Evolutionary conservation across 352 stramenopile species (phyloP), one percentile per base, ranked within the genome.

Genomic region (Blastocystis sp.): DNA sequence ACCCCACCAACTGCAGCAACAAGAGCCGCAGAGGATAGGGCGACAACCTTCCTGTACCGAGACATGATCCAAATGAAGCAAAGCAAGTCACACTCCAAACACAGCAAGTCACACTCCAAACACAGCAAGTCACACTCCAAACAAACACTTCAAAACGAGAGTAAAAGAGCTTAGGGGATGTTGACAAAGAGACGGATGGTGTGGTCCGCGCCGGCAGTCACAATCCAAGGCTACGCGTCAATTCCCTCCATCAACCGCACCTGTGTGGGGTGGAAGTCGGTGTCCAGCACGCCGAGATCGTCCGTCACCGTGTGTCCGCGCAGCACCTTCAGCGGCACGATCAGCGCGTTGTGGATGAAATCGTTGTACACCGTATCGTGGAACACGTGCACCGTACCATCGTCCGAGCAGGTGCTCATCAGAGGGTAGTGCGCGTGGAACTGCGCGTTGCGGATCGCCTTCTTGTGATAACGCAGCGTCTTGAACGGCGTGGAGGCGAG

Each of bases 291-390:
- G 42, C 97, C 97, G 6, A 98, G 91, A 0, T 96, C 94, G 17
- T 90, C 87, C 1, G 92, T 95, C 14, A 97, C 95, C 89, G 95
- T 92, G 91, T 98, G 95, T 45, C 94, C 95, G 48, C 95, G 92
- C 24, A 99, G 91, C 76, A 99, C 98, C 92, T 99, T 99, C 60
- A 99, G 94, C 42, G 97, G 97, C 69, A 99, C 96, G 78, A 99
- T 96, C 57, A 99, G 91, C 78, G 97, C 96, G 91, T 99, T 98
- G 82, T 98, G 95, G 92, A 98, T 98, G 90, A 99, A 90, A 92
- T 99, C 97, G 68, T 91, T 97, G 92, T 98, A 99, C 24, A 99
- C 96, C 93, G 97, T 98, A 43, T 95, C 94, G 90, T 99, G 97
- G 92, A 99, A 99, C 60, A 99, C 96, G 91, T 99, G 96, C 89